Conservation (phyloP, 225 moss, liverwort and hornwort genomes). For the Climacium dendroides region DNA sequence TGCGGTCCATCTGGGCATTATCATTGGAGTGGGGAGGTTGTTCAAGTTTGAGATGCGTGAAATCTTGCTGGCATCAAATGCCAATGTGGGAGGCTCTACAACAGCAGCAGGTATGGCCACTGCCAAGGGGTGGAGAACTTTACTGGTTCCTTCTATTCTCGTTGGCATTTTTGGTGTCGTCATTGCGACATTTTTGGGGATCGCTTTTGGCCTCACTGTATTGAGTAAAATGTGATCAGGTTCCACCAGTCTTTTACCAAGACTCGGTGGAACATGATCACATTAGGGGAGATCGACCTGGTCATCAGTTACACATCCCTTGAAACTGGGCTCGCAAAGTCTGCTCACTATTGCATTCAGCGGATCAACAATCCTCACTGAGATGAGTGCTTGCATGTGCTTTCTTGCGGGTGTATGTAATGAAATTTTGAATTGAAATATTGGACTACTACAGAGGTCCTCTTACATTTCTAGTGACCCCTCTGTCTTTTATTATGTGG, state of each 20-base stretch:
- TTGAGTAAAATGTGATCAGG: constrained; percentile 53
- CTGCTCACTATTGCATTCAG: neutral
- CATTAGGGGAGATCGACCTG: neutral
- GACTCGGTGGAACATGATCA: too few species aligned
- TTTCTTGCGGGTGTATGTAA: neutral
- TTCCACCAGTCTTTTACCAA: neutral
- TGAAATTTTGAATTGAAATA: neutral
- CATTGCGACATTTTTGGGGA: constrained; percentile 83
- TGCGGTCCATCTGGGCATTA: constrained; percentile 68
- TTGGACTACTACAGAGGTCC: too few species aligned
- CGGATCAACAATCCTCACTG: neutral
- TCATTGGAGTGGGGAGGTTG: constrained; percentile 70
- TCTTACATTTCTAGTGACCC: neutral
- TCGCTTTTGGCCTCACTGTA: constrained; percentile 53
- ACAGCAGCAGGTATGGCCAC: constrained; percentile 94
- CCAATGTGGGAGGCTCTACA: constrained; percentile 93
- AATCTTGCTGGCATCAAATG: constrained; percentile 87
- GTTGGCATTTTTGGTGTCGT: constrained; percentile 90
- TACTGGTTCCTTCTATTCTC: constrained; percentile 79
- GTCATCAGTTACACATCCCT: neutral
- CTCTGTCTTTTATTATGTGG: neutral
- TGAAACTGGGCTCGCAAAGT: neutral
- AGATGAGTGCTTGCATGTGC: neutral
- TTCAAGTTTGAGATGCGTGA: constrained; percentile 72
- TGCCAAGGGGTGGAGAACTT: constrained; percentile 88